A percentile compares a stretch with the other conserved stretches of the same genome.
Evolutionary conservation across 2,329 filamentous ascomycete species (phyloP).

Genomic region (Penicillium sp.): DNA sequence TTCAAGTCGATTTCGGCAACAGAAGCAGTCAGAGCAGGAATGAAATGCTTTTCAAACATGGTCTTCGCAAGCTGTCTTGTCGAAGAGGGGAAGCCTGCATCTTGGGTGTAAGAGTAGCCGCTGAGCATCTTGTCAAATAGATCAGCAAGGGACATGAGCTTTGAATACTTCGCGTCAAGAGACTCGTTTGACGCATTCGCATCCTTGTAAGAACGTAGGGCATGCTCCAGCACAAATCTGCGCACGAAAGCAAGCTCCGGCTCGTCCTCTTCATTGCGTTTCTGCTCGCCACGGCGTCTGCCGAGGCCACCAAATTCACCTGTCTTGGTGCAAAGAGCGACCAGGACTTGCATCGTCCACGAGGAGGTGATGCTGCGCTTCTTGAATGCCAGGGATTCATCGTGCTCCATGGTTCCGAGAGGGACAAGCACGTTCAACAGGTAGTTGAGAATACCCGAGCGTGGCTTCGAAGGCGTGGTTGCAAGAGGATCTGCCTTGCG

Average conservation of each 20-base stretch:
- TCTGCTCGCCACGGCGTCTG: constrained; percentile 51
- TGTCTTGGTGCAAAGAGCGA: constrained; percentile 84
- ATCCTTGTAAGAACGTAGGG: constrained; percentile 87
- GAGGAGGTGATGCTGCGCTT: constrained; percentile 82
- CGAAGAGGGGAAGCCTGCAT: constrained; percentile 53
- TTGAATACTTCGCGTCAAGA: constrained; percentile 80
- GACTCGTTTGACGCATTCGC: constrained; percentile 75
- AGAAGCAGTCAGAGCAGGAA: constrained; percentile 81
- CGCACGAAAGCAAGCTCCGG: constrained; percentile 76
- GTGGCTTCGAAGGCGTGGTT: constrained; percentile 87
- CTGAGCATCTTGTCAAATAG: constrained; percentile 91
- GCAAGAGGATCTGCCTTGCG: constrained; percentile 80
- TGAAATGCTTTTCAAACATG: constrained; percentile 98
- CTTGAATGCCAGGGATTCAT: constrained; percentile 73
- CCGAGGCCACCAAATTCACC: constrained; percentile 66
- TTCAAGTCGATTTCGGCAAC: constrained; percentile 95
- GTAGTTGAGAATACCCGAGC: constrained; percentile 90
- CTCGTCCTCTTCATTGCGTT: constrained; percentile 40
- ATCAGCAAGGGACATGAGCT: constrained; percentile 82
- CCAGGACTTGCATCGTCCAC: constrained; percentile 82
- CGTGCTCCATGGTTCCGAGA: constrained; percentile 63
- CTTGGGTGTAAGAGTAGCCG: constrained; percentile 65
- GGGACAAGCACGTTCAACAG: constrained; percentile 76
- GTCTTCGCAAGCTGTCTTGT: constrained; percentile 84
- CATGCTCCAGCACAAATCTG: constrained; percentile 90